These are phyloP conservation scores for Boletus barrowsii DNA, from an alignment of 768 basidiomycete genomes.

Conservation along the genomic window DNA sequence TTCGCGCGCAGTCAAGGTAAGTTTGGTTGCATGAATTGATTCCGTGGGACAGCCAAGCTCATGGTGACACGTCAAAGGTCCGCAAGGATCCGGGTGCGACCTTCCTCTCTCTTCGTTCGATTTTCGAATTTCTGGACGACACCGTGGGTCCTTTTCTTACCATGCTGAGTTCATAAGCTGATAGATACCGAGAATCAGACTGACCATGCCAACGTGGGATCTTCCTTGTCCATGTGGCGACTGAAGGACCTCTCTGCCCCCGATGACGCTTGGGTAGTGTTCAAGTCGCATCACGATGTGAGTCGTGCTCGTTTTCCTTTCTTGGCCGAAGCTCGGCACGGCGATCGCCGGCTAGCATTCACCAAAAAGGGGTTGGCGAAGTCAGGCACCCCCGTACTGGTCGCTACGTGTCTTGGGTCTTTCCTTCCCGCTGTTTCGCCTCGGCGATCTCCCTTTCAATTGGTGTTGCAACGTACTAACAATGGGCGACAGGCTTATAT, in stretches of 20 bases:
- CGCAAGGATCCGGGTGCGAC: slow-evolving; percentile 21
- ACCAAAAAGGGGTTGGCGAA: slow-evolving; percentile 6
- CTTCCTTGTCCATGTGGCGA: slow-evolving; percentile 50
- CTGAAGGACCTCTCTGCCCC: slow-evolving; percentile 34
- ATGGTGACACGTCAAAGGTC: slow-evolving; percentile 16
- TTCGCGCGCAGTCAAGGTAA: slow-evolving; percentile 54
- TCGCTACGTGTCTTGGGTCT: neutral
- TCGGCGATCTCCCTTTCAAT: slow-evolving; percentile 17
- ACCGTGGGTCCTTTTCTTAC: slow-evolving; percentile 13
- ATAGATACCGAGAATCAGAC: slow-evolving; percentile 9
- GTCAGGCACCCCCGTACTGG: slow-evolving; percentile 18
- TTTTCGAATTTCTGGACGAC: slow-evolving; percentile 23
- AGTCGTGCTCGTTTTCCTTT: slow-evolving; percentile 16
- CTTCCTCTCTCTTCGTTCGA: slow-evolving; percentile 24
- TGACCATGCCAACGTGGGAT: slow-evolving; percentile 1
- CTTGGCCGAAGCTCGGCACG: neutral
- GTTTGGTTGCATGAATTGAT: slow-evolving; percentile 15
- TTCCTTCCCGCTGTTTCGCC: neutral
- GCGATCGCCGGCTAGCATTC: neutral
- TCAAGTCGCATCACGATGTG: slow-evolving; percentile 61
- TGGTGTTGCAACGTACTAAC: slow-evolving; percentile 13
- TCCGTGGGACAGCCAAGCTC: neutral
- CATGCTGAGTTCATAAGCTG: slow-evolving; percentile 1
- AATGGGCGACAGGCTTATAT: slow-evolving; percentile 46
- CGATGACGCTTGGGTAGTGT: slow-evolving; percentile 54